Conservation (phyloP, 2,329 filamentous ascomycete genomes). For the Botryotinia globosa region DNA sequence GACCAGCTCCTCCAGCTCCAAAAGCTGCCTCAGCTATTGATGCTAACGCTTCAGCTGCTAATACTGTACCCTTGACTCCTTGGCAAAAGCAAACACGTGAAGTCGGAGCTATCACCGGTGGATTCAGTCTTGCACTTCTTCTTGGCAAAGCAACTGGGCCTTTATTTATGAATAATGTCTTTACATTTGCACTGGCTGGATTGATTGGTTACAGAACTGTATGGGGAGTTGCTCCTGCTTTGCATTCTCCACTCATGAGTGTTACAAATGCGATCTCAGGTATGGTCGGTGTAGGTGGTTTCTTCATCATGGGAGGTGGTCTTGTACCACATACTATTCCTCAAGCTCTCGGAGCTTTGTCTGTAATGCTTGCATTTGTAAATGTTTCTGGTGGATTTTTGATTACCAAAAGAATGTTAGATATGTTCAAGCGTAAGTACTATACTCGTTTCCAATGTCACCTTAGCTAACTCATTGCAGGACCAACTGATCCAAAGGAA, state of each 20-base stretch:
- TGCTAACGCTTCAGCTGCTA: constrained; percentile 51
- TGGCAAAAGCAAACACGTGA: constrained; percentile 78
- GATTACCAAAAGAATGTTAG: constrained; percentile 89
- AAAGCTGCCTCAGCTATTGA: constrained; percentile 51
- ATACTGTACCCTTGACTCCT: constrained; percentile 64
- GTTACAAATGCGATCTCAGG: constrained; percentile 82
- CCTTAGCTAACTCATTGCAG: constrained; percentile 37
- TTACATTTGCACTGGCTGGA: constrained; percentile 80
- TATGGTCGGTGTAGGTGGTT: constrained; percentile 84
- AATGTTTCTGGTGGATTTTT: constrained; percentile 88
- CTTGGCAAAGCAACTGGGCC: constrained; percentile 80
- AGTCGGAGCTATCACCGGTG: constrained; percentile 70
- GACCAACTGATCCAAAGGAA: constrained; percentile 80
- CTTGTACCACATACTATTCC: constrained; percentile 75
- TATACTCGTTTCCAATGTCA: neutral
- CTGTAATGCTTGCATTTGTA: constrained; percentile 81
- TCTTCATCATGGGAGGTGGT: constrained; percentile 86
- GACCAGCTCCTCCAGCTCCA: constrained; percentile 55
- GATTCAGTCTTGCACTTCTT: constrained; percentile 71
- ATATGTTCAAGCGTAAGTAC: constrained; percentile 74
- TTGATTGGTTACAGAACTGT: constrained; percentile 85
- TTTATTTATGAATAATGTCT: constrained; percentile 83
- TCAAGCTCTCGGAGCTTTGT: constrained; percentile 72
- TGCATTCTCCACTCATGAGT: constrained; percentile 88
- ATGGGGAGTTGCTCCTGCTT: constrained; percentile 79